Base-by-base conservation (phyloP, 257 asterid genomes). In the Scutellaria baicalensis region DNA sequence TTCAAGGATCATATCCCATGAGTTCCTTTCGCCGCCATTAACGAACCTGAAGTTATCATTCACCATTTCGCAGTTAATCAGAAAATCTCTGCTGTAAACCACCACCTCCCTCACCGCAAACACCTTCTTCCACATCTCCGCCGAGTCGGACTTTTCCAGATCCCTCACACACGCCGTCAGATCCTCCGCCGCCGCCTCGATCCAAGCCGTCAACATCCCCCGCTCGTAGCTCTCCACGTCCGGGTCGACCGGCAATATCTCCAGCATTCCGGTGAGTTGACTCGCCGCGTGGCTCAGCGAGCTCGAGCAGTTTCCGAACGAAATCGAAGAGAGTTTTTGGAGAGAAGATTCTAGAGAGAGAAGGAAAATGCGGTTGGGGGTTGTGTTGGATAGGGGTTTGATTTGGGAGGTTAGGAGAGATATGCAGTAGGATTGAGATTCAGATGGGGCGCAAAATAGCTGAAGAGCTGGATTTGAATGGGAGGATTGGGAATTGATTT, bases 201-300 rank as follows among this genome's bases (percentile, higher is more conserved):
- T 71, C 80, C 55, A 71, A 71, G 39, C 66, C 23, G 11, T 58
- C 71, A 74, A 43, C 1, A 64, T 54, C 47, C 74, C 33, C 74
- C 68, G 66, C 56, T 48, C 76, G 42, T 65, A 52, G 10, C 52
- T 73, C 75, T 74, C 73, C 40, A 74, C 31, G 50, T 81, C 78
- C 66, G 76, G 70, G 63, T 73, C 67, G 67, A 69, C 67, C 54
- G 42, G 58, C 33, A 80, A 6, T 0, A 44, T n/a, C 47, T 48
- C 72, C 54, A 77, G 14, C 0, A 71, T 42, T 9, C 8, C 2
- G 2, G 18, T 9, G 78, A 80, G 71, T 58, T 47, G 77, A 59
- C 75, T 27, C 75, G 61, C 9, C n/a, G 82, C 76, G 56, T 39
- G 74, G 2, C 51, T 35, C 69, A 80, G 1, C 14, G 71, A 76